Evolutionary conservation across 1,284 basidiomycete genomes (phyloP), one percentile per base, ranked within the genome.

Genomic region (Moniliophthora roreri): DNA sequence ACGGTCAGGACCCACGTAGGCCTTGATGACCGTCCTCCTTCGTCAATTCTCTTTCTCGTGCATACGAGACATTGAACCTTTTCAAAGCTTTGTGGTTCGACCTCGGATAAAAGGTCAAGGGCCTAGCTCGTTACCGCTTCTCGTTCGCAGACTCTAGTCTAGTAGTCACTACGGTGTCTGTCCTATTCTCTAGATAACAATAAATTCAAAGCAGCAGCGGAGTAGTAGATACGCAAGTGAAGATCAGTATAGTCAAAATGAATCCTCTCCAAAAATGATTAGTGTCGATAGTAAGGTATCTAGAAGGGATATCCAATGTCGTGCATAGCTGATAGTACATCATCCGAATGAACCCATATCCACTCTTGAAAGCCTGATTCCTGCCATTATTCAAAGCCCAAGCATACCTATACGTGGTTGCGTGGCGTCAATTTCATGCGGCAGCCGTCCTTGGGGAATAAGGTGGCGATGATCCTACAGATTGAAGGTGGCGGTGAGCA

Each of bases 391-490:
- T 28, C 23, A 21, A 47, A 20, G 15, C 23, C 16, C 8, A 18
- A 26, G 35, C 15, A 10, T 18, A 34, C 48, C 47, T 38, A 58
- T 46, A 37, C 42, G 26, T 57, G 41, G n/a, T 44, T 47, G 32
- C 84, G 80, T 35, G 88, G 84, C 2, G 76, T 75, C 62, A 98
- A 85, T 69, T 87, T 91, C 60, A 98, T 80, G 55, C 80, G 74
- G 62, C 93, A 92, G 46, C 92, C 93, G 66, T 99, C 96, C 72
- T 93, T 87, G 20, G 95, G 95, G 85, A 98, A 98, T 51, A 98
- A 77, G 26, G 91, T 93, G n/a, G 93, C 91, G 60, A 95, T 94
- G 60, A 95, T 92, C 54, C 87, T 90, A 57, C 15, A 51, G 45
- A 11, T 6, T 52, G 47, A 36, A 37, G 24, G 16, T 34, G 15